Base-by-base conservation (phyloP, 2,329 filamentous ascomycete species). In the Colletotrichum endophyticum region DNA sequence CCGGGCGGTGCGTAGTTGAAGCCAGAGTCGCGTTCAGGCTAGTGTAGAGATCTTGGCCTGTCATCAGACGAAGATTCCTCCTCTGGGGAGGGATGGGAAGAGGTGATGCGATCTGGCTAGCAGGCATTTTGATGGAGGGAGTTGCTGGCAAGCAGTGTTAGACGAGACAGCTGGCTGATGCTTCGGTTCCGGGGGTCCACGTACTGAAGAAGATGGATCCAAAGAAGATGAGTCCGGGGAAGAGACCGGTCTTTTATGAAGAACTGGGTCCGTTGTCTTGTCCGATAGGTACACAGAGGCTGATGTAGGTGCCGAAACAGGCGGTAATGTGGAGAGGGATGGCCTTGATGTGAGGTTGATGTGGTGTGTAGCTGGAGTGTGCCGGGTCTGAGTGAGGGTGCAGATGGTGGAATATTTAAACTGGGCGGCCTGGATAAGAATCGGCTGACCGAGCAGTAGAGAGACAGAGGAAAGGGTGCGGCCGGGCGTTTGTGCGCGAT, bases 1-100 rank as follows among this genome's bases (percentile, higher is more conserved):
- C 81, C 22, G 86, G 84, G n/a, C 84, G 83, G 76, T 85, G 82
- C 79, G 87, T 86, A 74, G 86, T 86, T 73, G 86, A 86, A 59
- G 85, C 81, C 61, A 92, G 85, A 53, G 88, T 89, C 44, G 88
- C 88, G 80, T 86, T 90, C 79, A 92, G 85, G 82, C 87, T 90
- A 78, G 87, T 86, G 80, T 89, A 89, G 44, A 91, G 84, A 75
- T 92, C 90, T 73, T 90, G 87, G 25, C 85, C 84, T 61, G 87
- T 88, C 80, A 87, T 82, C 70, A 89, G 80, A 76, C 86, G 85
- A 73, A 88, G 84, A 72, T 82, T 85, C 79, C 87, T 87, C 80
- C 87, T 87, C 59, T 86, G 84, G 64, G 87, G 84, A 78, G 88
- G 85, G 81, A 90, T 85, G 72, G 89, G 85, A 74, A 89, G 83